These are phyloP conservation scores for Beauveria pseudobassiana DNA, from an alignment of 2,329 filamentous ascomycete genomes.

Conservation along the genomic window DNA sequence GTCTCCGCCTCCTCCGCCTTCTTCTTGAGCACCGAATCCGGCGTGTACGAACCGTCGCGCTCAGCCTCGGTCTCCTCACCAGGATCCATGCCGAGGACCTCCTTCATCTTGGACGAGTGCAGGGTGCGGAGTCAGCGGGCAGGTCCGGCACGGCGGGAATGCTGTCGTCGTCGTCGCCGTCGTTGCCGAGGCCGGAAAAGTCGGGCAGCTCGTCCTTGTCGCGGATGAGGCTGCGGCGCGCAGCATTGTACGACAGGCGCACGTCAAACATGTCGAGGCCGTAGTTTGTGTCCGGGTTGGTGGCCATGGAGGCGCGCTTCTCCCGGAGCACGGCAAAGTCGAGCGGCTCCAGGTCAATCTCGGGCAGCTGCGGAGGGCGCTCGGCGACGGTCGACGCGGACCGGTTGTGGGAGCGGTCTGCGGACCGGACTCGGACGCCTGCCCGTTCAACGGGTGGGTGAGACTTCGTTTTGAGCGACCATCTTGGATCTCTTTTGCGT, in stretches of 20 bases:
- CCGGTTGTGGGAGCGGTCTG: not conserved
- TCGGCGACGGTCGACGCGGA: slow-evolving; percentile 3
- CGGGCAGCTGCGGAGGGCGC: slow-evolving; percentile 4
- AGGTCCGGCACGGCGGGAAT: slow-evolving; percentile 1
- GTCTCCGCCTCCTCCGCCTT: not conserved
- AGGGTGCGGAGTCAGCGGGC: not conserved
- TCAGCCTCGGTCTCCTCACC: slow-evolving; percentile 6
- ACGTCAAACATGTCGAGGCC: slow-evolving; percentile 10
- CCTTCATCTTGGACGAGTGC: slow-evolving; percentile 10
- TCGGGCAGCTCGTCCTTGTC: slow-evolving; percentile 7
- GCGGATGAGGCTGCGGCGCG: slow-evolving; percentile 10
- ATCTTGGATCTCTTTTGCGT: not conserved
- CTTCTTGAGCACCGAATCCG: slow-evolving; percentile 10
- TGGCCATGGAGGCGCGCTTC: slow-evolving; percentile 5
- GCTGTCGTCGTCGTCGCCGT: too few relatives aligned
- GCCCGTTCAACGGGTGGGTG: not conserved
- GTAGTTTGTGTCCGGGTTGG: slow-evolving; percentile 4
- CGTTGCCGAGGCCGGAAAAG: not conserved
- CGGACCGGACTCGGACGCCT: not conserved
- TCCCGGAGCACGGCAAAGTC: slow-evolving; percentile 8
- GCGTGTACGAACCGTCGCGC: not conserved
- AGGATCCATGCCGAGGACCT: slow-evolving; percentile 9
- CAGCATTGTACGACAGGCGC: slow-evolving; percentile 8
- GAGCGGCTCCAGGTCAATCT: slow-evolving; percentile 9
- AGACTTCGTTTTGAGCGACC: slow-evolving; percentile 6